Base-by-base conservation (phyloP, 306 rosid genomes). In the Glycine latifolia region DNA sequence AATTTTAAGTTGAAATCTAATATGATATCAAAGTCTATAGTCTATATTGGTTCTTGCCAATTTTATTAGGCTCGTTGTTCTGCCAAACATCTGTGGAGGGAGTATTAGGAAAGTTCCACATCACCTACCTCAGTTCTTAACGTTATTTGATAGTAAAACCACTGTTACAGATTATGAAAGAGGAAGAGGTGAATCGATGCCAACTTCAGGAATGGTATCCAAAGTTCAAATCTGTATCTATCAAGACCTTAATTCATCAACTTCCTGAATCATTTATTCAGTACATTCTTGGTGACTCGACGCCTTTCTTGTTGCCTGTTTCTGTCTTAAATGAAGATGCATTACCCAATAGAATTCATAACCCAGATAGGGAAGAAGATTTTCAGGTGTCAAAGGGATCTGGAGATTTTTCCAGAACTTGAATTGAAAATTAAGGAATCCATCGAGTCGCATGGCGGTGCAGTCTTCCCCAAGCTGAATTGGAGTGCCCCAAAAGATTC, bases 401-500 rank as follows among this genome's bases (percentile, higher is more conserved):
- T 15, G 88, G 15, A 0, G 93, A 92, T 10, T 9, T 94, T 94
- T 69, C 93, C 94, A 4, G 92, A 92, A 48, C 97, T 94, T 26
- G 94, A 94, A 77, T 69, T 87, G 79, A 74, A 89, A 81, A 79
- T 92, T 26, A 94, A 87, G 83, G 91, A 83, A 26, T 94, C 96
- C 8, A 87, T 92, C 8, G 80, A 78, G 75, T 86, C 92, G 16
- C 93, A 92, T 73, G 94, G 97, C 9, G 97, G 94, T 63, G 89
- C 88, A 3, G 83, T 91, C 73, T 91, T 92, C 75, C 97, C 98
- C 8, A 94, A 94, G 78, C 74, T 92, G 80, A 94, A 91, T 81
- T 91, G 97, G 98, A 91, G 92, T 74, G 93, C 97, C 20, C 98
- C 98, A 5, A 94, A 94, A 78, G 97, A 94, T 72, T 79, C 94